Conservation (phyloP, 306 rosid genomes). For the Potentilla sterilis region DNA sequence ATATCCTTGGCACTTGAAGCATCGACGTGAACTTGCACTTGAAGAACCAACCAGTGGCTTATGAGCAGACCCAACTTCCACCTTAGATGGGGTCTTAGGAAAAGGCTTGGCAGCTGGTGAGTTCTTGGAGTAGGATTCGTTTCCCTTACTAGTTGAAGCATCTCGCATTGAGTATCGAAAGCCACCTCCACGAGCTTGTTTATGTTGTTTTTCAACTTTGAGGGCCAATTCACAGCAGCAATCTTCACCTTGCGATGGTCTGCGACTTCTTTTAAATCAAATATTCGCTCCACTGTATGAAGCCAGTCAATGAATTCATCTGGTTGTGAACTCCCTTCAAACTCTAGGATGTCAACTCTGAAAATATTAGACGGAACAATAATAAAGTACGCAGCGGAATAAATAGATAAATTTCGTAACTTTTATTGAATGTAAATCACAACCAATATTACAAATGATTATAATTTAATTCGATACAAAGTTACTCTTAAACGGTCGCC, state of each 20-base stretch:
- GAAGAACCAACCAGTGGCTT: background rate
- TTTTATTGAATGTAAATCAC: too few relatives aligned
- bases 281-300: background rate
- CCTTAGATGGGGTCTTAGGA: background rate
- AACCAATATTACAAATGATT: too few relatives aligned
- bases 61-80: background rate
- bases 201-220: background rate
- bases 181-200: background rate
- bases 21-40: background rate
- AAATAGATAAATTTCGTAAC: too few relatives aligned
- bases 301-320: too few relatives aligned
- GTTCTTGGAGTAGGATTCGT: background rate
- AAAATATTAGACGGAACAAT: too few relatives aligned
- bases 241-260: background rate
- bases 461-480: too few relatives aligned
- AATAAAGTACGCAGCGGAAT: too few relatives aligned
- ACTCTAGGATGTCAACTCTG: background rate
- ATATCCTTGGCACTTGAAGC: background rate
- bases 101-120: background rate
- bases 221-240: background rate
- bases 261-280: background rate
- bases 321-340: background rate
- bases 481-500: too few relatives aligned
- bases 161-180: background rate
- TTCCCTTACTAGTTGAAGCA: background rate